Conservation (phyloP, 2,329 filamentous ascomycete genomes). For the Epicoccum sorghinum region DNA sequence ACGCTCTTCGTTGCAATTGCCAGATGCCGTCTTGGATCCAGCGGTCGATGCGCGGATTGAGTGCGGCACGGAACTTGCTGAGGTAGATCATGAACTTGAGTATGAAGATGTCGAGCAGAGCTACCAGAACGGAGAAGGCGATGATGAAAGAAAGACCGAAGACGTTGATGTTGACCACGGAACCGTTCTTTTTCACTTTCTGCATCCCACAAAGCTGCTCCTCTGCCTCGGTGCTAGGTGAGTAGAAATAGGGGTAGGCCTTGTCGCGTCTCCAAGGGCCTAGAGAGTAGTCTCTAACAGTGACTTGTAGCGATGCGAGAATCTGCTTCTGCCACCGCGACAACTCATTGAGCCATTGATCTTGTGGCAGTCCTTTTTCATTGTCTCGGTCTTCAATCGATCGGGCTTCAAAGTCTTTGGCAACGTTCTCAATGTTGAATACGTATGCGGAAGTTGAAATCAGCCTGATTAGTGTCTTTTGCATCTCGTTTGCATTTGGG, state of each 20-base stretch:
- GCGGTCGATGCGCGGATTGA: slow-evolving; percentile 29
- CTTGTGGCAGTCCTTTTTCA: slow-evolving; percentile 11
- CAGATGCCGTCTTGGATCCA: slow-evolving; percentile 37
- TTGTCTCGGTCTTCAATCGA: slow-evolving; percentile 4
- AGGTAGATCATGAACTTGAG: slow-evolving; percentile 28
- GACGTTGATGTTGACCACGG: slow-evolving; percentile 32
- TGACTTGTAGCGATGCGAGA: slow-evolving; percentile 20
- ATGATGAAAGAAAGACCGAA: slow-evolving; percentile 28
- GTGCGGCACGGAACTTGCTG: slow-evolving; percentile 15
- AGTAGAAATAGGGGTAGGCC: slow-evolving; percentile 1
- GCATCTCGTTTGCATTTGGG: slow-evolving; percentile 20
- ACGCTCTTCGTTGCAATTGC: slow-evolving; percentile 34
- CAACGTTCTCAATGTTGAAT: slow-evolving; percentile 7
- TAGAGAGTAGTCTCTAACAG: slow-evolving; percentile 20
- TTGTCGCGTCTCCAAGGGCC: slow-evolving; percentile 18
- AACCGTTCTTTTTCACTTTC: slow-evolving; percentile 26
- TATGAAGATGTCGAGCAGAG: slow-evolving; percentile 19
- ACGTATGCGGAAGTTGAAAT: slow-evolving; percentile 5
- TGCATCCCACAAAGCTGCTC: slow-evolving; percentile 20
- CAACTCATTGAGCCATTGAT: slow-evolving; percentile 30
- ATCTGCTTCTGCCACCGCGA: slow-evolving; percentile 25
- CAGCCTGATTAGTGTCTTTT: slow-evolving; percentile 14
- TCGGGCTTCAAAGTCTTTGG: neutral
- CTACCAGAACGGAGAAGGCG: slow-evolving; percentile 18
- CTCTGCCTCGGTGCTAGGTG: slow-evolving; percentile 15